Evolutionary conservation across 495 filamentous ascomycete genomes (phyloP).

Genomic region (Melanomma pulvis-pyrius): DNA sequence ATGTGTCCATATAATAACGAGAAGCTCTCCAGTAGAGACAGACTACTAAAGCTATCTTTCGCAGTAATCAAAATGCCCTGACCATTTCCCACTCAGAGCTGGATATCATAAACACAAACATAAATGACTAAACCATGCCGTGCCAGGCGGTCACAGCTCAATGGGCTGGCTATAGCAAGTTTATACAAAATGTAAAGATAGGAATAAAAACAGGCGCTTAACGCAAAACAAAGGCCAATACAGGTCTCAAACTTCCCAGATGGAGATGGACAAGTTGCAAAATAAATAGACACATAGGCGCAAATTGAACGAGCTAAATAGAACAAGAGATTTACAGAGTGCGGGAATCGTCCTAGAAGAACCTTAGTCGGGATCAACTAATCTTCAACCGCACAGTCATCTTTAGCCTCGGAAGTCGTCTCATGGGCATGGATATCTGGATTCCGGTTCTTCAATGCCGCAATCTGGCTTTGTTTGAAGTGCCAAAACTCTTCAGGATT

Average conservation of each 20-base stretch:
- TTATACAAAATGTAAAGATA: background rate
- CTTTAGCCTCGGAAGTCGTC: background rate
- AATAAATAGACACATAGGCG: background rate
- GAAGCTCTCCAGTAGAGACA: no score
- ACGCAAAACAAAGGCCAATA: background rate
- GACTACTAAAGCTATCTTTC: no score
- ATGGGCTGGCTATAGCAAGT: background rate
- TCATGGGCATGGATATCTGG: background rate
- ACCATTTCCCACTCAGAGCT: background rate
- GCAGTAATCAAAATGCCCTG: no score
- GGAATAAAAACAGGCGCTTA: background rate
- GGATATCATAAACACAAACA: background rate
- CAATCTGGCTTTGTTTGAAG: conserved; percentile 36
- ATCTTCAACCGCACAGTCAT: conserved; percentile 34
- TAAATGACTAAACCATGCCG: background rate
- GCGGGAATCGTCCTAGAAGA: background rate
- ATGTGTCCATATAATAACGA: no score
- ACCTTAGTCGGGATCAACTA: background rate
- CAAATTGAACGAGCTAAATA: background rate
- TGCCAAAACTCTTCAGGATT: conserved; percentile 35
- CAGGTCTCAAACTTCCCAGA: background rate
- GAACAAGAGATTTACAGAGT: background rate
- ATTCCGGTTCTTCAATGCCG: conserved; percentile 32
- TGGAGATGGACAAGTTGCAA: background rate
- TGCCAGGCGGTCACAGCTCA: background rate